Evolutionary conservation across 495 filamentous ascomycete species (phyloP), one percentile per base, ranked within the genome.

Genomic region (Penicillium arizonense): DNA sequence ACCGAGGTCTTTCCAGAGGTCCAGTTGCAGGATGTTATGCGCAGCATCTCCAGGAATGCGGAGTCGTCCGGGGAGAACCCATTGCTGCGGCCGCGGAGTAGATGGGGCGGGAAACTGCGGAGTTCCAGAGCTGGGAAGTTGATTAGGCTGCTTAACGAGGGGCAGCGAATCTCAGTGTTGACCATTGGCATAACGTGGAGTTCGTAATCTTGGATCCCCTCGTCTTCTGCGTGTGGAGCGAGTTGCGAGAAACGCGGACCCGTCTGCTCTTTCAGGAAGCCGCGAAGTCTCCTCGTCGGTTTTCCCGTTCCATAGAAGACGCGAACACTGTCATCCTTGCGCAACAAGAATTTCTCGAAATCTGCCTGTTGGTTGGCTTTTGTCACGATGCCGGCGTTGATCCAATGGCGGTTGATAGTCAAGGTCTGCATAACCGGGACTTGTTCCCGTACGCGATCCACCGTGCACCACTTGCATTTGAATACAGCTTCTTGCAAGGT

Each of bases 381-480:
- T 63, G 72, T 68, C 3, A 14, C 33, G 0, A 75, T 57, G 1
- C 61, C 65, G 4, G 58, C 50, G 9, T 59, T 53, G 38, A 71
- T 39, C 74, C 73, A 75, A 12, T 64, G 52, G 7, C 68, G 69
- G 36, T 63, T 58, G 20, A 76, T 56, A 4, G 48, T 59, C 26
- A 77, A 42, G 3, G 53, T 56, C 52, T 70, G 65, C 53, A 77
- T 46, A 5, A 59, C 64, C 2, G 73, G 71, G 0, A 78, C 37
- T 11, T 68, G 64, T 3, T 53, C 52, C 0, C 63, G 53, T 0
- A 77, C 24, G 3, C 73, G 68, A 5, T 55, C 43, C 26, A 64
- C 37, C 0, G 71, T 78, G 40, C 68, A 78, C 71, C 74, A 78
- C 44, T 45, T 58, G 42, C 71, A 71, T 8, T 58, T 55, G 21